Evolutionary conservation across 2,329 filamentous ascomycete genomes (phyloP), one percentile per base, ranked within the genome.

Genomic region (Scedosporium aurantiacum): DNA sequence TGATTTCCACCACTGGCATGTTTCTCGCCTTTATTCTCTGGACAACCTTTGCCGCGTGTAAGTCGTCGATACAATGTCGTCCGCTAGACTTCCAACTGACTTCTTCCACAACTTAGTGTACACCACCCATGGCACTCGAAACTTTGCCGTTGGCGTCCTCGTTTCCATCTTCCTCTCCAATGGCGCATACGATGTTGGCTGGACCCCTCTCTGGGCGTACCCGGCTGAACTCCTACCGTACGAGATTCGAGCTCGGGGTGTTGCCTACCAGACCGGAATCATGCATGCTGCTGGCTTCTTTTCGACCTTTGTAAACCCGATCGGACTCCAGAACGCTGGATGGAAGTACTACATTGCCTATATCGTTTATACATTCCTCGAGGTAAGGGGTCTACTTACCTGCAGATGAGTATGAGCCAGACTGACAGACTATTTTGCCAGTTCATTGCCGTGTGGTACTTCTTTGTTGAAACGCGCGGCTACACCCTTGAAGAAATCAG

Each of bases 331-430:
- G 0, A 67, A 75, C 2, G 76, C 83, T 28, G 73, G 74, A 0
- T 84, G 79, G 75, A 78, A 73, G 65, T 84, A 79, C 63, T 85
- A 84, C 70, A 80, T 84, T 63, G 74, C 85, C 16, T 85, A 84
- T 61, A 79, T 80, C 50, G 76, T 73, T 6, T 73, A 76, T 0
- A 61, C 78, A 1, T 70, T 73, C 0, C 76, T 77, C 0, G 76
- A 85, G 61, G 50, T 54, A 54, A 54, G 5, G 21, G 16, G 8
- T 5, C 5, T 7, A 23, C 23, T 14, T 5, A 23, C 50, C 50
- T n/a, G 5, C 43, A 18, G 18, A 4, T 21, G n/a, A 16, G 18
- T 47, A n/a, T 47, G 5, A 21, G 16, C 6, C 43, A 21, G 2
- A 37, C 32, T 37, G 2, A 37, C 10, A 14, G 14, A 37, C 3